These are phyloP conservation scores for Fomitopsis pinicola DNA, from an alignment of 1,284 basidiomycete genomes.

Conservation along the genomic window DNA sequence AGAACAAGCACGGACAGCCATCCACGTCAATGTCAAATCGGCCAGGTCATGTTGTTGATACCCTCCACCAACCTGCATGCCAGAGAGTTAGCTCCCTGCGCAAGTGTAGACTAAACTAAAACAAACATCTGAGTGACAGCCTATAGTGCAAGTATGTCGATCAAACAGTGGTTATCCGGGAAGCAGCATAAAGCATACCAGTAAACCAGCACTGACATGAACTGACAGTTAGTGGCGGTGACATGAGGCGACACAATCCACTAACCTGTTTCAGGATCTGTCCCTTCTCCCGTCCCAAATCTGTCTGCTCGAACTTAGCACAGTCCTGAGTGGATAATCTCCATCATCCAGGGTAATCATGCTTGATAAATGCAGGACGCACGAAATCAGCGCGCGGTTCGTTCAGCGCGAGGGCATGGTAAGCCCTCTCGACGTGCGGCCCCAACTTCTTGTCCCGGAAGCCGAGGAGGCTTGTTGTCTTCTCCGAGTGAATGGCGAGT, in stretches of 20 bases:
- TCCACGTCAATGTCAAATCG: conserved; percentile 62
- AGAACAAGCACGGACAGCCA: conserved; percentile 42
- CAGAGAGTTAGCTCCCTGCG: background rate
- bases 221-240: background rate
- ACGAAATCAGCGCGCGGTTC: conserved; percentile 66
- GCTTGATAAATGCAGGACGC: conserved; percentile 18
- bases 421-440: conserved; percentile 56
- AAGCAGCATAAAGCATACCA: conserved; percentile 29
- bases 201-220: conserved; percentile 58
- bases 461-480: conserved; percentile 51
- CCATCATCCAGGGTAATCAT: background rate
- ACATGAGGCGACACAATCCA: background rate
- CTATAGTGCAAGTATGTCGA: background rate
- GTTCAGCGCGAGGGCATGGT: conserved; percentile 63
- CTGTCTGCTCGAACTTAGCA: conserved; percentile 57
- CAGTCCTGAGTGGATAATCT: conserved; percentile 40
- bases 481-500: conserved; percentile 36
- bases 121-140: conserved; percentile 11
- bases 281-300: conserved; percentile 42
- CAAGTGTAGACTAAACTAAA: background rate
- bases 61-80: conserved; percentile 58
- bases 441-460: conserved; percentile 57
- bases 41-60: conserved; percentile 62
- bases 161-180: background rate
- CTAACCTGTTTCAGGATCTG: conserved; percentile 55